Percentiles rank a stretch among this genome's conserved stretches.
These are phyloP conservation scores for Erythrobasidium yunnanense DNA, from an alignment of 768 basidiomycete genomes.

Conservation along the genomic window DNA sequence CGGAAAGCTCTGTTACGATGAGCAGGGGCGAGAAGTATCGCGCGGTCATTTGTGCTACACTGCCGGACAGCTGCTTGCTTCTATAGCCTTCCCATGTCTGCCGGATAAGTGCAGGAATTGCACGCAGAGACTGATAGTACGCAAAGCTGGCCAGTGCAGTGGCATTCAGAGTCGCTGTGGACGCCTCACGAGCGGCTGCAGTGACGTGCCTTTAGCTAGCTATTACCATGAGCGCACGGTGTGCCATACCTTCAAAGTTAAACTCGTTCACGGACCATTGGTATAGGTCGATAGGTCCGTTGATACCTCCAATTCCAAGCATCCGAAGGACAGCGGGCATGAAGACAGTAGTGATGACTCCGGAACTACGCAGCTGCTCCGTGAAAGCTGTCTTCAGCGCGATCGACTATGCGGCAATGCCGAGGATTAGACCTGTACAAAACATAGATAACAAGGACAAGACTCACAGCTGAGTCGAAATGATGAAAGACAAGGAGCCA, in stretches of 20 bases:
- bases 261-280: conserved; percentile 77
- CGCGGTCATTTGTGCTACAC: conserved; percentile 67
- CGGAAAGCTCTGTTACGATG: conserved; percentile 61
- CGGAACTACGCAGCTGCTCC: conserved; percentile 65
- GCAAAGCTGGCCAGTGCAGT: conserved; percentile 68
- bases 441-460: background rate
- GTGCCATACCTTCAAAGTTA: conserved; percentile 47
- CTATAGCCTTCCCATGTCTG: conserved; percentile 77
- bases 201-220: too few species aligned
- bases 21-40: conserved; percentile 79
- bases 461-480: conserved; percentile 27
- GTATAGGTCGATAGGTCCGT: conserved; percentile 68
- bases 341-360: conserved; percentile 57
- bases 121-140: conserved; percentile 73
- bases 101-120: conserved; percentile 73
- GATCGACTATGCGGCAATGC: too few species aligned
- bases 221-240: too few species aligned
- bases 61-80: conserved; percentile 71
- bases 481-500: conserved; percentile 27
- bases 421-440: too few species aligned
- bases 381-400: conserved; percentile 75
- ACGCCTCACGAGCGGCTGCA: too few species aligned
- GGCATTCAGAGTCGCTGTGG: too few species aligned
- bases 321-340: conserved; percentile 61
- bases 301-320: conserved; percentile 55